Percentiles rank a stretch among this genome's conserved stretches.
Conservation (phyloP, 345 rosid genomes). For the Euclidium syriacum region DNA sequence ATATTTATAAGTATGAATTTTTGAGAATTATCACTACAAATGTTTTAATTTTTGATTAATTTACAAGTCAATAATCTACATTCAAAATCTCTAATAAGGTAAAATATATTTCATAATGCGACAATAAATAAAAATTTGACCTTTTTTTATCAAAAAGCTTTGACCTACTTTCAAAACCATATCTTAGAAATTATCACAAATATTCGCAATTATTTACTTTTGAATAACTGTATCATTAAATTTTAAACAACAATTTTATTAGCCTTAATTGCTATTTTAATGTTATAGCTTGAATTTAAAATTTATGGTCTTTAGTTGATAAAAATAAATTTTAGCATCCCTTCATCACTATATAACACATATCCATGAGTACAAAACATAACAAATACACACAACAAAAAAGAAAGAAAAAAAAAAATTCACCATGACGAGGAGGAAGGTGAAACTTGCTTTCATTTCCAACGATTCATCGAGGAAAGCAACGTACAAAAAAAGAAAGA, state of each 20-base stretch:
- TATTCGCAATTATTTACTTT: not conserved
- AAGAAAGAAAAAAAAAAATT: not conserved
- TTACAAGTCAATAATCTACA: not conserved
- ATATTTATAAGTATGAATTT: too few species aligned
- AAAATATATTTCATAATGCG: too few species aligned
- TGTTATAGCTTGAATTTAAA: too few species aligned
- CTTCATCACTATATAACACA: constrained; percentile 5
- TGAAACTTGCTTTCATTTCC: constrained; percentile 29
- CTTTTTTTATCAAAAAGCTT: too few species aligned
- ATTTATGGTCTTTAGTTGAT: not conserved
- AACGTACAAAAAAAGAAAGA: constrained; percentile 29
- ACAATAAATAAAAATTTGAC: too few species aligned
- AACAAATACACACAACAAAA: not conserved
- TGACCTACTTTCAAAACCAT: not conserved
- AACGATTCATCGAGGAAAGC: constrained; percentile 28
- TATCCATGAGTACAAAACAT: not conserved
- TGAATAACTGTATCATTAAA: too few species aligned
- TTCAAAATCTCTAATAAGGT: not conserved
- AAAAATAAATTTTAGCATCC: not conserved
- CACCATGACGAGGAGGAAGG: constrained; percentile 30
- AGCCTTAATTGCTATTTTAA: too few species aligned
- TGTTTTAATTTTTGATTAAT: too few species aligned
- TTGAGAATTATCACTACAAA: too few species aligned
- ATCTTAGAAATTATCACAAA: not conserved
- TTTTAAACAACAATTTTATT: too few species aligned